A percentile compares a stretch with the other conserved stretches of the same genome.
These are phyloP conservation scores for Pueraria montana DNA, from an alignment of 306 rosid species.

Conservation along the genomic window DNA sequence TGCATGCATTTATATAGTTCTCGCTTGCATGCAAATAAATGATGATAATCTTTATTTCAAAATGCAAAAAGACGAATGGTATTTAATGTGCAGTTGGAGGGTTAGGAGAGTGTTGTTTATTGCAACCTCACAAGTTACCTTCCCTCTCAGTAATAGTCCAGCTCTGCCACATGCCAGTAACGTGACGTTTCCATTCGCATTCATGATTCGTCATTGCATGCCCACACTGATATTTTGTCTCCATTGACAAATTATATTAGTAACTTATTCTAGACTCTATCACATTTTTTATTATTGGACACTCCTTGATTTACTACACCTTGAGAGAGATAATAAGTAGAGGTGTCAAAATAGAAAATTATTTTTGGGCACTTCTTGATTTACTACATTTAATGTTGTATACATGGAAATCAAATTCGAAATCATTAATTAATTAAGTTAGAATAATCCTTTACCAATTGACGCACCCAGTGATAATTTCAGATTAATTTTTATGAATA, in stretches of 20 bases:
- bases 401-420: no score
- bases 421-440: no score
- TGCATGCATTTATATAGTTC: conserved; percentile 53
- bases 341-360: no score
- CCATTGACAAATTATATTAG: neutral
- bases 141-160: conserved; percentile 3
- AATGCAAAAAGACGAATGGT: neutral
- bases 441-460: no score
- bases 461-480: no score
- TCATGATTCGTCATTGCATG: conserved; percentile 41
- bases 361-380: no score
- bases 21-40: conserved; percentile 17
- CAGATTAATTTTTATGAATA: neutral
- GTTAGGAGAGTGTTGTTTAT: conserved; percentile 48
- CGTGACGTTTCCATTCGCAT: conserved; percentile 50
- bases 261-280: neutral
- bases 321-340: no score
- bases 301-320: no score
- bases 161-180: conserved; percentile 43
- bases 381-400: no score
- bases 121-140: conserved; percentile 50
- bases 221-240: neutral
- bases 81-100: conserved; percentile 41
- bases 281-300: neutral
- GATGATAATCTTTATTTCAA: neutral